Percentiles rank a stretch among this genome's conserved stretches.
Conservation (phyloP, 2,329 filamentous ascomycete species). For the Colletotrichum shisoi region DNA sequence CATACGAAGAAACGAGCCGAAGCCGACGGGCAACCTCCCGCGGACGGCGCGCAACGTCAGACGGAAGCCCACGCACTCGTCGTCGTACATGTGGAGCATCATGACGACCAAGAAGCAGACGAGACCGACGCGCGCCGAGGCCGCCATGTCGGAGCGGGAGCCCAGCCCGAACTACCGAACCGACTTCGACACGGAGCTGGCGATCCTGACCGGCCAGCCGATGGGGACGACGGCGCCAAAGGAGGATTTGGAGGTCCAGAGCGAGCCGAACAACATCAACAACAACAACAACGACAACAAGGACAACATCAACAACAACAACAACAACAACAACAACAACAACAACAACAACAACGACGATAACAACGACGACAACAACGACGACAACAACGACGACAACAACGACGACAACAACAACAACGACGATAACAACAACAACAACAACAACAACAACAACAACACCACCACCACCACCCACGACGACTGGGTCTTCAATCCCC, state of each 20-base stretch:
- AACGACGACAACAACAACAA: no score
- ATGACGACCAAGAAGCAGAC: conserved; percentile 13
- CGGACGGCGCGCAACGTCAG: not conserved
- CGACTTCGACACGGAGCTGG: conserved; percentile 34
- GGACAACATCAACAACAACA: no score
- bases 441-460: no score
- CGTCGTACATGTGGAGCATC: conserved; percentile 29
- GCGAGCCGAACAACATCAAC: not conserved
- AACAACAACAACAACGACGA: no score
- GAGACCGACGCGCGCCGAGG: not conserved
- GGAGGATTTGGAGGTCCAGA: fast-evolving
- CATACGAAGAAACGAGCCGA: not conserved
- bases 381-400: no score
- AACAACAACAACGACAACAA: no score
- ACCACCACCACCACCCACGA: not conserved
- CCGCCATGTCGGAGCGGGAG: not conserved
- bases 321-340: no score
- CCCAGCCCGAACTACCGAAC: not conserved
- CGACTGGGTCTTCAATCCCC: not conserved
- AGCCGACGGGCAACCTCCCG: not conserved
- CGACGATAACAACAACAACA: no score
- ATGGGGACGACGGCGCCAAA: not conserved
- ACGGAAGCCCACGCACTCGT: not conserved
- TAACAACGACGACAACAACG: not conserved
- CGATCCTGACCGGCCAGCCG: conserved; percentile 15